Percentiles rank a stretch among this genome's conserved stretches.
Evolutionary conservation across 768 basidiomycete species (phyloP).

Genomic region (Tylopilus rubrobrunneus): DNA sequence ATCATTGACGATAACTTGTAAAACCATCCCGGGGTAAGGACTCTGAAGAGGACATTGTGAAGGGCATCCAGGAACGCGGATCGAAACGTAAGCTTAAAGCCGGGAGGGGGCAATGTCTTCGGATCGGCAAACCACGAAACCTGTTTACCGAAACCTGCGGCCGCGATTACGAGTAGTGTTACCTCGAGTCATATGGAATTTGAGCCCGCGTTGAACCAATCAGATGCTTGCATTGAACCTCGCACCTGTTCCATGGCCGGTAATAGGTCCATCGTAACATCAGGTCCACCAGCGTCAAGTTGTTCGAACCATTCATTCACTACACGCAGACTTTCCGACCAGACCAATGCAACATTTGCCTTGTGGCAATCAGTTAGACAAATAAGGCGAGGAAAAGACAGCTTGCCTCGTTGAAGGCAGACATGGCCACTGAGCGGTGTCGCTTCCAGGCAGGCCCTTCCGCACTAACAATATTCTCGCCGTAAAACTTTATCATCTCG

Average conservation of each 20-base stretch:
- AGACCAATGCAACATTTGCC: constrained; percentile 47
- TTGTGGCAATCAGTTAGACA: constrained; percentile 10
- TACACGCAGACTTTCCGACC: constrained; percentile 41
- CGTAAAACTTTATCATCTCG: constrained; percentile 42
- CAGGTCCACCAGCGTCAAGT: constrained; percentile 26
- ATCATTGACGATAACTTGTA: constrained; percentile 20
- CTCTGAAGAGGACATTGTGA: constrained; percentile 27
- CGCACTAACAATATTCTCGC: constrained; percentile 39
- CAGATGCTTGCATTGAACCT: background rate
- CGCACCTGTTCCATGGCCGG: constrained; percentile 14
- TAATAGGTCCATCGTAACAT: constrained; percentile 18
- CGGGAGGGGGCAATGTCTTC: constrained; percentile 19
- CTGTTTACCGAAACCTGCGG: constrained; percentile 40
- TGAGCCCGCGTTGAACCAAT: background rate
- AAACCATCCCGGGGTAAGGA: constrained; percentile 33
- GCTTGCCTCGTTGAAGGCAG: constrained; percentile 48
- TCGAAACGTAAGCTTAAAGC: constrained; percentile 35
- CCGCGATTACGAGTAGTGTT: constrained; percentile 38
- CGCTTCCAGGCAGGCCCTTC: constrained; percentile 46
- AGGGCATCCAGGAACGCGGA: constrained; percentile 30
- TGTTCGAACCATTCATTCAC: constrained; percentile 41
- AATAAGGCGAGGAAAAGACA: background rate
- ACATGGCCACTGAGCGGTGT: constrained; percentile 41
- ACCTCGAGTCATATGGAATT: constrained; percentile 13
- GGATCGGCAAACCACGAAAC: constrained; percentile 33